Evolutionary conservation across 2,329 filamentous ascomycete species (phyloP).

Genomic region (Stachybotrys echinatus): DNA sequence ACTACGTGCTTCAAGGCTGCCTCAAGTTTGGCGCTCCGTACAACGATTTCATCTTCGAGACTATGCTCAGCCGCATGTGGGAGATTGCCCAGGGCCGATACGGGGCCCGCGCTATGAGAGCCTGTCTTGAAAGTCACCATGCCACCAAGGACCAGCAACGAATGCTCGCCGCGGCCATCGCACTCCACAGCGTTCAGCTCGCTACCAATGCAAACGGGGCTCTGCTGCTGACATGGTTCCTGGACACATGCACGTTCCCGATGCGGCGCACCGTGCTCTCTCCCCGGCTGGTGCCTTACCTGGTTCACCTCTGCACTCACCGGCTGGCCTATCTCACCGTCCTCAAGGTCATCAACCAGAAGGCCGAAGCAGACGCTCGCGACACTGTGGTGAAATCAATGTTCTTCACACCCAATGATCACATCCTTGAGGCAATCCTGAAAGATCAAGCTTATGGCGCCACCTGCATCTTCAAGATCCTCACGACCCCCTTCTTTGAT

Average conservation of each 20-base stretch:
- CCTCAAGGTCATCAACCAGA: slow-evolving; percentile 96
- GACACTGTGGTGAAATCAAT: slow-evolving; percentile 85
- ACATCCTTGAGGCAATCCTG: slow-evolving; percentile 83
- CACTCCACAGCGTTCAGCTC: slow-evolving; percentile 93
- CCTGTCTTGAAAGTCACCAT: slow-evolving; percentile 93
- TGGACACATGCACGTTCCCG: slow-evolving; percentile 96
- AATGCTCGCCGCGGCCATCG: slow-evolving; percentile 89
- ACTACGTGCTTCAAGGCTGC: slow-evolving; percentile 96
- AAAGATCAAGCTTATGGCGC: slow-evolving; percentile 88
- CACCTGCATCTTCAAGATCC: slow-evolving; percentile 95
- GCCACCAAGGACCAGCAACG: slow-evolving; percentile 92
- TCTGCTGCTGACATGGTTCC: slow-evolving; percentile 90
- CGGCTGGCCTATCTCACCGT: slow-evolving; percentile 98
- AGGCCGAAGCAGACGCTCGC: slow-evolving; percentile 85
- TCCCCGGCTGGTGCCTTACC: slow-evolving; percentile 83
- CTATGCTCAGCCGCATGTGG: slow-evolving; percentile 92
- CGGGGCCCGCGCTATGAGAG: slow-evolving; percentile 91
- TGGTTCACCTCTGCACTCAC: slow-evolving; percentile 95
- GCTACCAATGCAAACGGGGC: slow-evolving; percentile 96
- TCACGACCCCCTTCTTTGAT: slow-evolving; percentile 96
- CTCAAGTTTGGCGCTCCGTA: slow-evolving; percentile 83
- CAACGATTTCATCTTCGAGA: slow-evolving; percentile 97
- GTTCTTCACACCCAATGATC: slow-evolving; percentile 86
- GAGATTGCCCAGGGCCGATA: slow-evolving; percentile 90
- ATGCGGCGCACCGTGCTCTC: slow-evolving; percentile 86